These are phyloP conservation scores for Pyracantha coccinea DNA, from an alignment of 331 rosid genomes.

Conservation along the genomic window DNA sequence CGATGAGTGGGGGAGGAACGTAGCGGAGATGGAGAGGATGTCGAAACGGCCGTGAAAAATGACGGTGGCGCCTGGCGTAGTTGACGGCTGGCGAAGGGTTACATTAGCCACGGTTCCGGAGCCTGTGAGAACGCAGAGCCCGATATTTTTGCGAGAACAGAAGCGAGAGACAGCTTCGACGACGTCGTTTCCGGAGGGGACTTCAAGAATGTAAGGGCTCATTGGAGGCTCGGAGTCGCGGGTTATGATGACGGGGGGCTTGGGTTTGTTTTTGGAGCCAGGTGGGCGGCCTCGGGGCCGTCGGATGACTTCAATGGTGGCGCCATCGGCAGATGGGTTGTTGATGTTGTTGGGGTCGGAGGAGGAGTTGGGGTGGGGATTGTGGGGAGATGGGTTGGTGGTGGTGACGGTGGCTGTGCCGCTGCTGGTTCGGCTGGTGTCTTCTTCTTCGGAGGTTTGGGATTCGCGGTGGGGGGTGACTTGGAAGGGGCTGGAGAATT, in stretches of 20 bases:
- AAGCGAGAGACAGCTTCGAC: slow-evolving; percentile 66
- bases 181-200: slow-evolving; percentile 73
- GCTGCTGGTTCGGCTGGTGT: slow-evolving; percentile 32
- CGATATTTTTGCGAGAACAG: slow-evolving; percentile 57
- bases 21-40: slow-evolving; percentile 71
- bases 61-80: slow-evolving; percentile 76
- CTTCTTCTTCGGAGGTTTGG: slow-evolving; percentile 42
- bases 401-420: slow-evolving; percentile 7
- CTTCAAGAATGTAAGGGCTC: slow-evolving; percentile 91
- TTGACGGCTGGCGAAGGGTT: slow-evolving; percentile 80
- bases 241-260: slow-evolving; percentile 61
- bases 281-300: slow-evolving; percentile 94
- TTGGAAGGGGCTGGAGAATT: slow-evolving; percentile 36
- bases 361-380: neutral
- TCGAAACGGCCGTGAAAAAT: slow-evolving; percentile 98
- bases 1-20: slow-evolving; percentile 40
- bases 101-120: slow-evolving; percentile 86
- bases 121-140: slow-evolving; percentile 61
- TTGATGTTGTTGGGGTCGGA: slow-evolving; percentile 1
- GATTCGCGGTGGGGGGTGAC: slow-evolving; percentile 33
- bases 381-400: neutral
- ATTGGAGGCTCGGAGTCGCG: slow-evolving; percentile 76
- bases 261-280: slow-evolving; percentile 85
- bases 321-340: slow-evolving; percentile 44
- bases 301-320: slow-evolving; percentile 64